These are phyloP conservation scores for Hanseniaspora lindneri DNA, from an alignment of 805 yeast species.

Conservation along the genomic window DNA sequence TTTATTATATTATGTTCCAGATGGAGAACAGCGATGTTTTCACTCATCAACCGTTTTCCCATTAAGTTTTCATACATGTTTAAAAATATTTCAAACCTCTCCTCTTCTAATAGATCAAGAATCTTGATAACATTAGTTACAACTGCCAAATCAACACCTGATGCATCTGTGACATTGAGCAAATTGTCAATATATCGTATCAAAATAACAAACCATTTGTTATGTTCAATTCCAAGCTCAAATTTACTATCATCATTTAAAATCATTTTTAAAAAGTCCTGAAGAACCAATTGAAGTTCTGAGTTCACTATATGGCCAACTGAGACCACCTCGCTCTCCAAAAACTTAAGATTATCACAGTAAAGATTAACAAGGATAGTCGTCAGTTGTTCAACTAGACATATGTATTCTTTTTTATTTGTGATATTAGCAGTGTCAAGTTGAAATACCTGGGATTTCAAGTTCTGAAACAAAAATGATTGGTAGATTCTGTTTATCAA, in stretches of 20 bases:
- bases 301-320: neutral
- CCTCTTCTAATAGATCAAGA: neutral
- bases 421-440: neutral
- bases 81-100: conserved; percentile 8
- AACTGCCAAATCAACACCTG: neutral
- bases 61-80: neutral
- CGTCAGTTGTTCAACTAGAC: neutral
- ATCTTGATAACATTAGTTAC: neutral
- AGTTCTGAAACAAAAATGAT: neutral
- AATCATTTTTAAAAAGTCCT: neutral
- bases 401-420: conserved; percentile 1
- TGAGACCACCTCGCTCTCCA: neutral
- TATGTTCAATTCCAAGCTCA: neutral
- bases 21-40: neutral
- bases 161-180: neutral
- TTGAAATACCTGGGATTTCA: conserved; percentile 4
- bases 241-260: neutral
- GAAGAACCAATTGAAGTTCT: neutral
- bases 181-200: conserved; percentile 2
- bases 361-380: neutral
- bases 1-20: neutral
- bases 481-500: conserved; percentile 1
- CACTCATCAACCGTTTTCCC: conserved; percentile 6
- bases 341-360: neutral
- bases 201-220: conserved; percentile 7